phyloP scores from a whole-genome alignment of 352 stramenopile species.

The Phytophthora pistaciae region DNA sequence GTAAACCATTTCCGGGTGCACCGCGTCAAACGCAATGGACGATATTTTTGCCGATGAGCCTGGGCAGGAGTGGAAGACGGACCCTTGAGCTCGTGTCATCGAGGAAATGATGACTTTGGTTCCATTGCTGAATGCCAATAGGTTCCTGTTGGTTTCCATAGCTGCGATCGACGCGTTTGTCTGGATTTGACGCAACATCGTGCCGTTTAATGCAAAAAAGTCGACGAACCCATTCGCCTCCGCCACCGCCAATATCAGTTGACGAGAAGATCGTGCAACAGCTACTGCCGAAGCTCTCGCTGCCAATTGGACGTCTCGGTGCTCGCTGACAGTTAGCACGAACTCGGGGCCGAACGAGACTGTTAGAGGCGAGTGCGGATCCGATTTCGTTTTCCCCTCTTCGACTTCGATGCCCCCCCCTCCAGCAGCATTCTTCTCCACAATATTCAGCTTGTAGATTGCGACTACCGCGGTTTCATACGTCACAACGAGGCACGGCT shows the following conservation, averaged over 20 bases:
- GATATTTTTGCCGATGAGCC: constrained; percentile 42
- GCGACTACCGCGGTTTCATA: constrained; percentile 9
- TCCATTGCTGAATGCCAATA: constrained; percentile 54
- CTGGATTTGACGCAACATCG: constrained; percentile 45
- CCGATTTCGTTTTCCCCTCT: background rate
- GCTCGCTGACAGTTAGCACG: constrained; percentile 6
- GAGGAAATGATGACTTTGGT: constrained; percentile 40
- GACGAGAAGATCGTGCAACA: constrained; percentile 21
- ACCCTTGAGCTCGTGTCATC: constrained; percentile 35
- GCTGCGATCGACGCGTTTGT: constrained; percentile 30
- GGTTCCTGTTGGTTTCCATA: constrained; percentile 47
- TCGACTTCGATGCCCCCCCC: background rate
- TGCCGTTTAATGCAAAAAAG: constrained; percentile 59
- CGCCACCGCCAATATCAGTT: constrained; percentile 26
- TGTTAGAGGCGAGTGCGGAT: background rate
- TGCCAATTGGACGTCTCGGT: constrained; percentile 2
- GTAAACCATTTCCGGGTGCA: constrained; percentile 55
- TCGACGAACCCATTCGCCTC: constrained; percentile 24
- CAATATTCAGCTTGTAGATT: constrained; percentile 39
- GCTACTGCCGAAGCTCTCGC: constrained; percentile 11
- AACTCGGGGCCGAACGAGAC: constrained; percentile 5
- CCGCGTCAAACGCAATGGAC: constrained; percentile 58
- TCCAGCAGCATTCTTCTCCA: background rate
- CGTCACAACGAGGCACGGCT: constrained; percentile 29
- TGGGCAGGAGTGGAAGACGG: constrained; percentile 44